phyloP scores from a whole-genome alignment of 2,329 filamentous ascomycete species.

The Chrysoporthe puriensis region DNA sequence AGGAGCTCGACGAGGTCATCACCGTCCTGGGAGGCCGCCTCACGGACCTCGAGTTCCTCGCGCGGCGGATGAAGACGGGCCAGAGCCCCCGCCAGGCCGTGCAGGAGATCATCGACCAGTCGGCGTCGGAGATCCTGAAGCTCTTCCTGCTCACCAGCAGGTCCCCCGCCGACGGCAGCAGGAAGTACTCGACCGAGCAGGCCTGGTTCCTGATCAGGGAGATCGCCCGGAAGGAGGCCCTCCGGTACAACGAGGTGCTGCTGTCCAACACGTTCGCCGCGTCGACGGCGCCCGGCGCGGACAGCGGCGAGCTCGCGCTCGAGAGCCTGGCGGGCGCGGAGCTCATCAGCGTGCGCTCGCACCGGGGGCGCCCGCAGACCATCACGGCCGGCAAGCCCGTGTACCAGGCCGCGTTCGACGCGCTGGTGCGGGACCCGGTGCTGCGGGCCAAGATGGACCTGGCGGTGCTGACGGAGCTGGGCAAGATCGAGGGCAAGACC shows the following conservation, averaged over 20 bases:
- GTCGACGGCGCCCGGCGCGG: conserved; percentile 49
- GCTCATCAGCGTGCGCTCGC: conserved; percentile 75
- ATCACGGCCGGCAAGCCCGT: conserved; percentile 86
- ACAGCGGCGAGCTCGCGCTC: conserved; percentile 73
- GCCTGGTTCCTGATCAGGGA: conserved; percentile 87
- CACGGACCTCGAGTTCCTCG: conserved; percentile 93
- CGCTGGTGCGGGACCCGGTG: conserved; percentile 71
- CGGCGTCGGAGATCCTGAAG: conserved; percentile 87
- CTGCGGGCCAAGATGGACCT: conserved; percentile 76
- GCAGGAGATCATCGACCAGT: conserved; percentile 85
- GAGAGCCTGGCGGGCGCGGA: conserved; percentile 83
- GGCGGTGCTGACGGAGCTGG: conserved; percentile 68
- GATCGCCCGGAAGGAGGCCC: conserved; percentile 67
- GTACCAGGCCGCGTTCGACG: conserved; percentile 80
- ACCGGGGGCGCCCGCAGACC: conserved; percentile 75
- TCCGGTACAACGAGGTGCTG: conserved; percentile 86
- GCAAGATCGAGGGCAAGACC: conserved; percentile 70
- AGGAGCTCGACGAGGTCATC: conserved; percentile 81
- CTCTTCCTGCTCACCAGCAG: conserved; percentile 79
- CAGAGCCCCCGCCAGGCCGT: conserved; percentile 82
- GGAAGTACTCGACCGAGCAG: conserved; percentile 80
- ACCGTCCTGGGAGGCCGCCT: conserved; percentile 83
- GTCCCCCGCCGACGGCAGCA: conserved; percentile 41
- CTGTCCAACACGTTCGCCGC: conserved; percentile 75
- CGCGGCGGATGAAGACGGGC: conserved; percentile 85